Conservation (phyloP, 805 yeast genomes). For the Spathaspora passalidarum region DNA sequence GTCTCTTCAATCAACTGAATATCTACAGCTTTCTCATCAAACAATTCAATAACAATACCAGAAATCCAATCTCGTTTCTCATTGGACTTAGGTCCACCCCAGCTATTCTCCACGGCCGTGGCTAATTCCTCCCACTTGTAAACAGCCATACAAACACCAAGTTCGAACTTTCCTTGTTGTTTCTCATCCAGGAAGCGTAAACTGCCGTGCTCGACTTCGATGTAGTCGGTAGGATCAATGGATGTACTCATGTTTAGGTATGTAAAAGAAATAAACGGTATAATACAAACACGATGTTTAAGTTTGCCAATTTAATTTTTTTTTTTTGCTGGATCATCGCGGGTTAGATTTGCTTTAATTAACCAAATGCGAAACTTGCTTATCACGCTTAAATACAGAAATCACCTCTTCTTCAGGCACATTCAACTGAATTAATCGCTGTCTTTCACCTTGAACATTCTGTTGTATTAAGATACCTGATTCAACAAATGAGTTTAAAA, state of each 20-base stretch:
- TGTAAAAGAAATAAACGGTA: neutral
- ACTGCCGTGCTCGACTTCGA: slow-evolving; percentile 48
- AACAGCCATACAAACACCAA: slow-evolving; percentile 90
- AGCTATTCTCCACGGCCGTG: slow-evolving; percentile 84
- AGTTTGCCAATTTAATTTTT: too few relatives aligned
- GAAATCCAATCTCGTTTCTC: slow-evolving; percentile 96
- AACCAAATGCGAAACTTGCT: slow-evolving; percentile 12
- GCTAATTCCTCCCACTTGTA: slow-evolving; percentile 85
- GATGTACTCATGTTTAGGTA: slow-evolving; percentile 15
- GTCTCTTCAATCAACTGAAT: slow-evolving; percentile 80
- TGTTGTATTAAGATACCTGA: slow-evolving; percentile 75
- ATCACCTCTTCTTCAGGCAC: slow-evolving; percentile 69
- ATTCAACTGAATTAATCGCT: slow-evolving; percentile 59
- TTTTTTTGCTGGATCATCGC: slow-evolving; percentile 5
- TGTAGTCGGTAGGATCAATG: slow-evolving; percentile 49
- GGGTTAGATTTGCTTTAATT: neutral
- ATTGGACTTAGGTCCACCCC: slow-evolving; percentile 94
- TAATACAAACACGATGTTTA: neutral
- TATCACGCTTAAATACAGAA: slow-evolving; percentile 58
- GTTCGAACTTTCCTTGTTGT: slow-evolving; percentile 82
- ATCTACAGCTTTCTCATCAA: slow-evolving; percentile 66
- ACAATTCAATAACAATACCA: slow-evolving; percentile 76
- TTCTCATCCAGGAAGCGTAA: slow-evolving; percentile 52
- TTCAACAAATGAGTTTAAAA: slow-evolving; percentile 70
- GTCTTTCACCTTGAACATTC: slow-evolving; percentile 63